Evolutionary conservation across 1,284 basidiomycete species (phyloP), one percentile per base, ranked within the genome.

Genomic region (Athelia psychrophila): DNA sequence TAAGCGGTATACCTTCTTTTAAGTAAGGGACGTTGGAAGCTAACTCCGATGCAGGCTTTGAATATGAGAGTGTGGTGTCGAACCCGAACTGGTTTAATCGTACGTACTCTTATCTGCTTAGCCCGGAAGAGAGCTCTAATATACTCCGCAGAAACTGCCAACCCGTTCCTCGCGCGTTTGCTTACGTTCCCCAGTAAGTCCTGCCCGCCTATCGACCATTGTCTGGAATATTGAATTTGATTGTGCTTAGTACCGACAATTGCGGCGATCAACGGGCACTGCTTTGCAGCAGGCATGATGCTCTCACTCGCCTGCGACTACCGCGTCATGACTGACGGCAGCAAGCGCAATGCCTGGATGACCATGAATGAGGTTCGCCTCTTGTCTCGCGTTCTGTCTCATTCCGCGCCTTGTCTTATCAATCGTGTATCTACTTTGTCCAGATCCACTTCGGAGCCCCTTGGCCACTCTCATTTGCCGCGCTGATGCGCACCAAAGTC

Each of bases 191-290:
- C 88, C 1, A 83, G 88, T 89, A 62, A 57, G 83, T 62, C 25
- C 35, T 6, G 20, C 38, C 13, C 19, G 45, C 4, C 45, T 15
- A 19, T 20, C 10, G 38, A 52, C 24, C n/a, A 15, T 23, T 13
- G 6, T 38, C 56, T 13, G 13, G 22, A 3, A 45, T 44, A 52
- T 33, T 47, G 54, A 47, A 53, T 22, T 8, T 30, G 27, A 44
- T 9, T 56, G 52, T 45, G 45, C 15, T 16, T 55, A 91, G 88
- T 91, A 48, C 88, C 89, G 0, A 91, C 87, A 3, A 80, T 97
- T 55, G 91, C 92, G 25, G 91, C 92, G 2, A 83, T 97, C 62
- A 96, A 95, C 64, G 95, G 95, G 0, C 95, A 97, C 64, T 88
- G 86, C 52, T 97, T 93, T 65, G 95, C 95, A 2, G 95, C 80